Evolutionary conservation across 2,329 filamentous ascomycete genomes (phyloP).

Genomic region (Phyllosticta citribraziliensis): DNA sequence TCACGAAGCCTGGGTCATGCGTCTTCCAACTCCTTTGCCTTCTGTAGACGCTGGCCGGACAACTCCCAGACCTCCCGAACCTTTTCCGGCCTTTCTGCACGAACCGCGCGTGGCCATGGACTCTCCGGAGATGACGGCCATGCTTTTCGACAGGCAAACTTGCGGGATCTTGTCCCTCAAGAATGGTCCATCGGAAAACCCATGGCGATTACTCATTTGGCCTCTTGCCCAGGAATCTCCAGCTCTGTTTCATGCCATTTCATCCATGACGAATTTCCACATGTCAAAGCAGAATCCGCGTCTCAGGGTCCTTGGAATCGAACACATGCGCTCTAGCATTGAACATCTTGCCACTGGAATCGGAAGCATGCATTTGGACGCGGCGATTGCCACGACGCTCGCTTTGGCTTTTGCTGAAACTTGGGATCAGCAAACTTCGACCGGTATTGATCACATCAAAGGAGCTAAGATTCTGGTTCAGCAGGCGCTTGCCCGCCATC

Average conservation of each 20-base stretch:
- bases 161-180: constrained; percentile 64
- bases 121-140: constrained; percentile 52
- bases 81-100: constrained; percentile 26
- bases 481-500: constrained; percentile 44
- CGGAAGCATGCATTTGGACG: constrained; percentile 54
- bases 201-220: constrained; percentile 63
- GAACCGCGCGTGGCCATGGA: constrained; percentile 40
- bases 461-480: constrained; percentile 56
- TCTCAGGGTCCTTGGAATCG: constrained; percentile 53
- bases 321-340: constrained; percentile 59
- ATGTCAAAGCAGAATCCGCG: constrained; percentile 47
- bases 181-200: constrained; percentile 59
- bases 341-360: constrained; percentile 49
- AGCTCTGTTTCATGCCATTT: constrained; percentile 58
- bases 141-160: constrained; percentile 55
- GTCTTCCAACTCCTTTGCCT: constrained; percentile 26
- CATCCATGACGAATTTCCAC: constrained; percentile 61
- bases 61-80: constrained; percentile 4
- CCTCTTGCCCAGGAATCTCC: constrained; percentile 54
- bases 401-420: constrained; percentile 60
- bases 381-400: constrained; percentile 59
- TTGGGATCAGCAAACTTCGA: constrained; percentile 60
- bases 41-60: constrained; percentile 20
- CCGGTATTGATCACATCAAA: constrained; percentile 59
- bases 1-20: constrained; percentile 28